Evolutionary conservation across 331 rosid species (phyloP), one percentile per base, ranked within the genome.

Genomic region (Acacia concinna): DNA sequence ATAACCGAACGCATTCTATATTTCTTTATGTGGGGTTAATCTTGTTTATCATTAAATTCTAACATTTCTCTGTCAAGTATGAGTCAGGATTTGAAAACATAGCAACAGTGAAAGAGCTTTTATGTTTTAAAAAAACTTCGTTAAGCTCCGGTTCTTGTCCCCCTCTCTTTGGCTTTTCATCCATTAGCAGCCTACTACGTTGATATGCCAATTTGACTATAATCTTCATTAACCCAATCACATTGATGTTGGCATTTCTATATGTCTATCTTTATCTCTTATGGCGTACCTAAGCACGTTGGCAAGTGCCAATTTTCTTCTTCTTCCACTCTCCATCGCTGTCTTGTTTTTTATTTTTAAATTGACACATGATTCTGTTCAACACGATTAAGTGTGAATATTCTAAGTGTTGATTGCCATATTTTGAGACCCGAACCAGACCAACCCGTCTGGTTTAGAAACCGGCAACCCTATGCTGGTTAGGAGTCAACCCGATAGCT

Each of bases 81-180:
- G 65, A 67, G 31, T 67, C 54, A 12, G 11, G 52, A 38, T 27
- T 14, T 59, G 47, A 46, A 78, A 71, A 52, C 9, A 59, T 68
- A 68, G 76, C 67, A 56, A 56, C 31, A 41, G 65, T 71, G 85
- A 81, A 78, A 27, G 14, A 41, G 3, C 78, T 6, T 32, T 60
- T 28, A 13, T 13, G 13, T 28, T 52, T 9, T 44, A 11, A 13
- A 3, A 13, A 11, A 59, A 13, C 20, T 72, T 37, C n/a, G 10
- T 41, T 4, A 3, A 60, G 44, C 54, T 38, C 4, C 60, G 40
- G 69, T 78, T 82, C 52, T 69, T 74, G 44, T 74, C 23, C 83
- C 57, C 27, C 23, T n/a, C 34, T 67, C 38, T 25, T 20, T 68
- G 23, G 35, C 63, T n/a, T 71, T 76, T 76, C 32, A 44, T 56